phyloP scores from a whole-genome alignment of 306 rosid species.

The Leucaena leucocephala region DNA sequence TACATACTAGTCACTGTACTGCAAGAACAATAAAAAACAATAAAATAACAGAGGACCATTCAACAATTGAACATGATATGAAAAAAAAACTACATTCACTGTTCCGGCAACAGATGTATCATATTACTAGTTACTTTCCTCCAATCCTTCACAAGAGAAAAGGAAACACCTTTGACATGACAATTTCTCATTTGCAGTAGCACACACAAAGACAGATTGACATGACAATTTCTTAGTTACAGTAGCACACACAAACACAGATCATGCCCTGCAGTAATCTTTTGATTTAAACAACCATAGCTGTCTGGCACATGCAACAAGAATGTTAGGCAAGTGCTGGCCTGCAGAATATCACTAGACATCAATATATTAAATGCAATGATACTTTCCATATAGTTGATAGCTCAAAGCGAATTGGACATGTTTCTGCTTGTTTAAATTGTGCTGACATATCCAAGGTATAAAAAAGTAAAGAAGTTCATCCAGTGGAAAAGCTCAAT shows the following conservation, averaged over 20 bases:
- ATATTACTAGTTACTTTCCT: background rate
- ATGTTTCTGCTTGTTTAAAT: background rate
- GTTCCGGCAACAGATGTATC: background rate
- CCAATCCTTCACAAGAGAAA: background rate
- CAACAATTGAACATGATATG: background rate
- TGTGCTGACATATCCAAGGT: background rate
- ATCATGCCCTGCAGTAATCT: background rate
- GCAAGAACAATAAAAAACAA: conserved; percentile 19
- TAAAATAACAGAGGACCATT: conserved; percentile 35
- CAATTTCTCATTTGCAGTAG: background rate
- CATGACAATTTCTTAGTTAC: background rate
- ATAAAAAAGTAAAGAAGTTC: background rate
- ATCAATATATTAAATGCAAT: conserved; percentile 7
- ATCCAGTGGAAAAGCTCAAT: background rate
- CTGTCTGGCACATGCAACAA: background rate
- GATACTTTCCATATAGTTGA: background rate
- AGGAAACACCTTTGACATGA: background rate
- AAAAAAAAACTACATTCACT: background rate
- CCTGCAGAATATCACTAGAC: background rate
- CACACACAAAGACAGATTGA: background rate
- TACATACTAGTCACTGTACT: conserved; percentile 1
- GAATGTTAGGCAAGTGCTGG: background rate
- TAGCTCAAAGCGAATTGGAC: background rate
- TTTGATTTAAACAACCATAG: background rate
- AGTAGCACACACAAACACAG: background rate